Evolutionary conservation across 768 basidiomycete species (phyloP), one percentile per base, ranked within the genome.

Genomic region (Suillus plorans): DNA sequence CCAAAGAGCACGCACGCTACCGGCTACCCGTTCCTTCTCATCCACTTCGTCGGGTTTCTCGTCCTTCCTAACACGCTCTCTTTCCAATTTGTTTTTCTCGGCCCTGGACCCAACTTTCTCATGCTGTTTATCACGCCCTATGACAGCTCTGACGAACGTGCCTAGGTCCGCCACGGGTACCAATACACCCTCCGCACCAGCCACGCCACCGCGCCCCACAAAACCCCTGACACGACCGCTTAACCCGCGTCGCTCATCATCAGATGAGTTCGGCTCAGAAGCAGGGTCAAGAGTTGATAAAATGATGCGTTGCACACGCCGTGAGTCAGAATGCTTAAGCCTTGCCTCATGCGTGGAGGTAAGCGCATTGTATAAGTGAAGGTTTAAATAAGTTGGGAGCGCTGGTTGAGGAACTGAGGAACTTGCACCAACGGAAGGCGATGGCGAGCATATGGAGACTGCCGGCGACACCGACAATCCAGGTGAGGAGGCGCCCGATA

Each of bases 241-340:
- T 31, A 75, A 69, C 68, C 72, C 75, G 36, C 66, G 72, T 49
- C 76, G 68, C 62, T 75, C 74, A 1, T 75, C 74, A 49, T 75
- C 74, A 13, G 76, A 74, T 18, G 65, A 74, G 36, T 75, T 74
- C 14, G 72, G 74, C 57, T 77, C 74, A 18, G 74, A 74, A 52
- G 69, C 72, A 61, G 63, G 67, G 59, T 86, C 89, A 25, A 90
- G 72, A 69, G 85, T 89, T 64, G 80, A 84, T 67, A 87, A 80
- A 45, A 91, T 78, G 49, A 84, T 86, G 18, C 86, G 83, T 56
- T 88, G 85, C 18, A 89, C 86, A 63, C 85, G 86, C 61, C 88
- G 85, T 13, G 83, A 79, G 64, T 89, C 87, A 25, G 81, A 76
- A 60, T 77, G 73, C 58, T 76, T 70, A 39, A 73, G 49, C 36